phyloP scores from a whole-genome alignment of 805 yeast species.

The Starmera caribaea region DNA sequence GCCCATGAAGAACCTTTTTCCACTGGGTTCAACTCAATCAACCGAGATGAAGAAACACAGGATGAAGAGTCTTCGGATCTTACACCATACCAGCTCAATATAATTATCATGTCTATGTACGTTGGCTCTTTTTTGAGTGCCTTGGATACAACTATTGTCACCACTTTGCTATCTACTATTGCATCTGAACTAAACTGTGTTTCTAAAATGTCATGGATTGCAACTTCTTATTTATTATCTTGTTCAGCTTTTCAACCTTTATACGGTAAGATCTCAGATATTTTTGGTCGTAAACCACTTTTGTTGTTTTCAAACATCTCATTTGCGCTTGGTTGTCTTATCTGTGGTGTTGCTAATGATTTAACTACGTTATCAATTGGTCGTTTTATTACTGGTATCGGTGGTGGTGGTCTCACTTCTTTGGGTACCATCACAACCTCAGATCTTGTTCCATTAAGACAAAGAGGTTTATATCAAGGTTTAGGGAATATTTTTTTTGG shows the following conservation, averaged over 20 bases:
- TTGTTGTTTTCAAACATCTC: constrained; percentile 27
- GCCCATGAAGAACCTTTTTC: constrained; percentile 3
- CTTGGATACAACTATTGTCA: constrained; percentile 53
- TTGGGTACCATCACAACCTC: constrained; percentile 62
- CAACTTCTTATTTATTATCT: constrained; percentile 52
- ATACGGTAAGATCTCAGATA: constrained; percentile 55
- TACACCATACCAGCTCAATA: not conserved
- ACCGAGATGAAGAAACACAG: not conserved
- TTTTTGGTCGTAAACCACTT: constrained; percentile 46
- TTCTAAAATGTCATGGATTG: constrained; percentile 59
- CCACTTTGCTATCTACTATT: constrained; percentile 51
- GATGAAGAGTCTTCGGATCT: not conserved
- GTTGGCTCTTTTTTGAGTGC: constrained; percentile 46
- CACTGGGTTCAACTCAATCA: not conserved
- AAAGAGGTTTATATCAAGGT: constrained; percentile 76
- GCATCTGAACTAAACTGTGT: constrained; percentile 57
- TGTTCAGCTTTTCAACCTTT: constrained; percentile 62
- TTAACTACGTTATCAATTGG: constrained; percentile 32
- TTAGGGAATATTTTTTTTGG: constrained; percentile 65
- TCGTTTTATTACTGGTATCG: constrained; percentile 67
- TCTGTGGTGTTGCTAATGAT: constrained; percentile 23
- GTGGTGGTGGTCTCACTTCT: constrained; percentile 80
- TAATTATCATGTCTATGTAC: constrained; percentile 27
- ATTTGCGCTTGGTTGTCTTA: constrained; percentile 34
- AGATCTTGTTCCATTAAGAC: constrained; percentile 67